Percentiles rank a stretch among this genome's conserved stretches.
phyloP scores from a whole-genome alignment of 805 yeast species.

The Blastobotrys parvus region DNA sequence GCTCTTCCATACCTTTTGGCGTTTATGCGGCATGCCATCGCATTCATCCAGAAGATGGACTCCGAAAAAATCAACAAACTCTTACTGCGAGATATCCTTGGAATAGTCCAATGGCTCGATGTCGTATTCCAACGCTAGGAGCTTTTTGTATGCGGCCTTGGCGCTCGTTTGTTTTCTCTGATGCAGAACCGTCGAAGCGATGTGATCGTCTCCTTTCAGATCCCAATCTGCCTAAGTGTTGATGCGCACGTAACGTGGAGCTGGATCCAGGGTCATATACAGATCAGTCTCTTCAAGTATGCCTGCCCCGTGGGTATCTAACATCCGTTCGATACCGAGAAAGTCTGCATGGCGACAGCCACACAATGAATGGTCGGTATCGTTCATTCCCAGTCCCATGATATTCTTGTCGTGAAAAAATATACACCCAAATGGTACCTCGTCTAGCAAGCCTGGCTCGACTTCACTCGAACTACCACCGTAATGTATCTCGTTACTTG shows the following conservation, averaged over 20 bases:
- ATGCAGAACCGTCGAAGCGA: conserved; percentile 76
- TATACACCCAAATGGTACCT: conserved; percentile 81
- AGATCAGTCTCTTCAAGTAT: conserved; percentile 50
- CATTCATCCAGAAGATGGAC: too few species aligned
- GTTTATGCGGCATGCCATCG: too few species aligned
- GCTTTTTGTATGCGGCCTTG: conserved; percentile 70
- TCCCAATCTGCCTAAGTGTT: conserved; percentile 72
- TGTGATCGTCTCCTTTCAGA: conserved; percentile 73
- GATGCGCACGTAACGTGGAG: conserved; percentile 98
- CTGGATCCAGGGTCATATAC: conserved; percentile 95
- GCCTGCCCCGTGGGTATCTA: conserved; percentile 26
- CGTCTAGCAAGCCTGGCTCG: conserved; percentile 56
- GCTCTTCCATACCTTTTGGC: too few species aligned
- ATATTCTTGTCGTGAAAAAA: conserved; percentile 48
- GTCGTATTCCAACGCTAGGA: conserved; percentile 38
- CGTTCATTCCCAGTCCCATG: conserved; percentile 73
- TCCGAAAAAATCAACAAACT: conserved; percentile 49
- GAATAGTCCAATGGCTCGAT: conserved; percentile 49
- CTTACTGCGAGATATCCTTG: conserved; percentile 39
- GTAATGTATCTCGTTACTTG: too few species aligned
- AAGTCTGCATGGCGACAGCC: conserved; percentile 94
- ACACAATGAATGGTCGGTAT: conserved; percentile 66
- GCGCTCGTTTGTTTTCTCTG: conserved; percentile 79
- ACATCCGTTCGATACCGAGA: conserved; percentile 57
- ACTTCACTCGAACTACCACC: too few species aligned